phyloP scores from a whole-genome alignment of 257 asterid species.

The Solanum peruvianum region DNA sequence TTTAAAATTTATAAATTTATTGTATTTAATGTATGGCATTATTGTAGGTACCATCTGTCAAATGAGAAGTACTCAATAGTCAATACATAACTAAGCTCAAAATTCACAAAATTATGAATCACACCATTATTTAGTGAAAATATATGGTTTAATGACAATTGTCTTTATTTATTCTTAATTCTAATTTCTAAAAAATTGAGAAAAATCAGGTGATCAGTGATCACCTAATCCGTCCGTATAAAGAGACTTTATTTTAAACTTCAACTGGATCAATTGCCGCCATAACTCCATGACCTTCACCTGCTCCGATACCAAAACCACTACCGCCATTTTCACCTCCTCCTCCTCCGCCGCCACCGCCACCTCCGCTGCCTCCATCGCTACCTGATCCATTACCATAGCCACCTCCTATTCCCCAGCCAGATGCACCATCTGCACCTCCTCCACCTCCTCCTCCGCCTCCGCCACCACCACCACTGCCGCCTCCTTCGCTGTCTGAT shows the following conservation, averaged over 20 bases:
- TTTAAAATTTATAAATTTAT: not conserved
- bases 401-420: not conserved
- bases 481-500: not conserved
- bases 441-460: not conserved
- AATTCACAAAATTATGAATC: not conserved
- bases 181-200: not conserved
- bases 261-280: not conserved
- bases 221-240: not conserved
- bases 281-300: not conserved
- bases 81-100: not conserved
- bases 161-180: not conserved
- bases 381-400: not conserved
- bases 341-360: not conserved
- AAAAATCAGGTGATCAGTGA: not conserved
- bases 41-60: not conserved
- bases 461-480: not conserved
- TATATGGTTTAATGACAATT: not conserved
- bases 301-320: not conserved
- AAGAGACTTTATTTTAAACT: not conserved
- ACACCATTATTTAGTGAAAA: not conserved
- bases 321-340: not conserved
- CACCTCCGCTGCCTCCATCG: not conserved
- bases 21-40: not conserved
- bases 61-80: not conserved
- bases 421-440: not conserved